Conservation (phyloP, 495 filamentous ascomycete species). For the Penicilliopsis zonata region DNA sequence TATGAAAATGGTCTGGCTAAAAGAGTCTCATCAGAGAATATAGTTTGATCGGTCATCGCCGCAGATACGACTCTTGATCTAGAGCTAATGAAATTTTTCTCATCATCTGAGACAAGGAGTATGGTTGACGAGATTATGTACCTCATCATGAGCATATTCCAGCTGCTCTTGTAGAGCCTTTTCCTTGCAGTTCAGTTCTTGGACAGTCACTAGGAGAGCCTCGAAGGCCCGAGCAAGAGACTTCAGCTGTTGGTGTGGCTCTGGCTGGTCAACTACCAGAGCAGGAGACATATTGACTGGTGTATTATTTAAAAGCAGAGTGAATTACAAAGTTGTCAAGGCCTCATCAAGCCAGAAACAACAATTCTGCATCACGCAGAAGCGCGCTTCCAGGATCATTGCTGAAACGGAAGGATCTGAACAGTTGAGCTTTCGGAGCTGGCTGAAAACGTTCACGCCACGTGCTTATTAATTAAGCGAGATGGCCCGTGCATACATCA, state of each 20-base stretch:
- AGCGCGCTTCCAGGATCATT: constrained; percentile 6
- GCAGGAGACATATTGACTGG: constrained; percentile 25
- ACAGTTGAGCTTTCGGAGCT: constrained; percentile 6
- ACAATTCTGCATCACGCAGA: constrained; percentile 18
- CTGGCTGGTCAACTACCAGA: constrained; percentile 16
- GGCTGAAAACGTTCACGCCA: constrained; percentile 5
- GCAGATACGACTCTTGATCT: constrained; percentile 42
- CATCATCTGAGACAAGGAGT: constrained; percentile 32
- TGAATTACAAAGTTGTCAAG: constrained; percentile 14
- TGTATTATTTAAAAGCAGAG: constrained; percentile 5
- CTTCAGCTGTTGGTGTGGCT: constrained; percentile 29
- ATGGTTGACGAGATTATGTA: constrained; percentile 15
- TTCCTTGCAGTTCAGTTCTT: constrained; percentile 31
- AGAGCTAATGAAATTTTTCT: constrained; percentile 44
- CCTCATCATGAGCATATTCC: constrained; percentile 33
- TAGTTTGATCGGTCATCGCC: constrained; percentile 39
- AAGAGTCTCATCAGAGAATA: constrained; percentile 38
- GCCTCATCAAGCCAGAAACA: constrained; percentile 7
- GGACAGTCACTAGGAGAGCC: constrained; percentile 37
- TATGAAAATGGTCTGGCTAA: constrained; percentile 3
- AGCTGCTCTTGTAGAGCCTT: constrained; percentile 29
- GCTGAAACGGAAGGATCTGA: constrained; percentile 5
- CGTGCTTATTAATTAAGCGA: constrained; percentile 25
- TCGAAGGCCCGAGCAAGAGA: constrained; percentile 34
- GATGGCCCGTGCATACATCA: constrained; percentile 28